Percentiles rank a stretch among this genome's conserved stretches.
phyloP scores from a whole-genome alignment of 2,329 filamentous ascomycete species.

The Claviceps sp. region DNA sequence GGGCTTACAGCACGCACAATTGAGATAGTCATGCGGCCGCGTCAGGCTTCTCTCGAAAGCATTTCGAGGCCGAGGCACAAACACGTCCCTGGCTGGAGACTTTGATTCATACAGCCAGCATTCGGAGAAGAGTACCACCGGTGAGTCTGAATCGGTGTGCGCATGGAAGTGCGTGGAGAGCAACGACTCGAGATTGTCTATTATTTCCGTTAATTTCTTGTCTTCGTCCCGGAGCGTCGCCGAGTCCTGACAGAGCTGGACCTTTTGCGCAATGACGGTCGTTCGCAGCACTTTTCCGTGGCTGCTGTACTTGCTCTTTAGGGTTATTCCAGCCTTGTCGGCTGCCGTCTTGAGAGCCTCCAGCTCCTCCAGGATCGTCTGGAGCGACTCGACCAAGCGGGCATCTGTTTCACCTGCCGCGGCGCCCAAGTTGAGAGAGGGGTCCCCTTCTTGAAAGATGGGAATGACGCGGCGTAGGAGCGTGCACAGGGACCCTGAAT shows the following conservation, averaged over 20 bases:
- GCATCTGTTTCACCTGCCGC: conserved; percentile 19
- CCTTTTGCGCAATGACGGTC: conserved; percentile 69
- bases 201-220: conserved; percentile 52
- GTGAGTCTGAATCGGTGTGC: conserved; percentile 16
- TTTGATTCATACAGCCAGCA: conserved; percentile 63
- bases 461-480: conserved; percentile 15
- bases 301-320: conserved; percentile 65
- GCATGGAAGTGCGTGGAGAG: conserved; percentile 14
- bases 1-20: conserved; percentile 53
- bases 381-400: conserved; percentile 21
- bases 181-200: conserved; percentile 33
- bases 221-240: conserved; percentile 58
- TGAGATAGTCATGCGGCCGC: conserved; percentile 64
- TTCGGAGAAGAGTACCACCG: conserved; percentile 50
- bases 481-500: conserved; percentile 16
- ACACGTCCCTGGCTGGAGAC: conserved; percentile 57
- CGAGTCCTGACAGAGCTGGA: conserved; percentile 65
- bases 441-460: conserved; percentile 23
- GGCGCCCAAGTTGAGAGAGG: conserved; percentile 19
- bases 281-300: conserved; percentile 59
- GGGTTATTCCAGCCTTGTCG: conserved; percentile 29
- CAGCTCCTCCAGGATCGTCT: conserved; percentile 31
- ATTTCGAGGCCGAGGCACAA: conserved; percentile 58
- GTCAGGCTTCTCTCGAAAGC: conserved; percentile 59
- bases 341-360: conserved; percentile 31